Base-by-base conservation (phyloP, 2,329 filamentous ascomycete species). In the Curvularia spicifera region DNA sequence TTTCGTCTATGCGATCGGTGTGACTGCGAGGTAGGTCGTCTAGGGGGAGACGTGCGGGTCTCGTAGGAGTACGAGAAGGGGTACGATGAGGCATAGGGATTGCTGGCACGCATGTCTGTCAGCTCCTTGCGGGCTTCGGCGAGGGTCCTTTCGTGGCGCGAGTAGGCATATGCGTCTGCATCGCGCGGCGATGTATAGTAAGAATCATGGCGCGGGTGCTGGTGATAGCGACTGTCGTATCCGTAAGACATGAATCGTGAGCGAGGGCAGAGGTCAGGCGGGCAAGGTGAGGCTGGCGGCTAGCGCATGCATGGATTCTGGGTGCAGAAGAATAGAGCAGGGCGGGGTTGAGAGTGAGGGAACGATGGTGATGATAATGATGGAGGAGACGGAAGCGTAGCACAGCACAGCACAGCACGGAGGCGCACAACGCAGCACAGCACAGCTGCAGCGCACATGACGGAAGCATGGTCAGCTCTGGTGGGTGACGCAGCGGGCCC, bases 1-100 rank as follows among this genome's bases (percentile, higher is more conserved):
- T 56, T 70, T 58, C 60, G 64, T 24, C 49, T 18, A 64, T 55
- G 56, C 7, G 61, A 65, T 40, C 62, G 70, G 54, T 67, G 56
- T 56, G 66, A 56, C 20, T 56, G 52, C 29, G 67, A 56, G 35
- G 69, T 58, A 39, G 62, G 56, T 9, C 58, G 64, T 39, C 57
- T 54, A 8, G 66, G 63, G n/a, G 70, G 63, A 39, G 65, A 56
- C 29, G 61, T 61, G 72, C 73, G 75, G 52, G 72, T 65, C 42
- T 77, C 73, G 66, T 76, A 76, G 54, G 60, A 46, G 44, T 53
- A 44, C 60, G 63, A 52, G 5, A 15, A 37, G 55, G 75, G 70
- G 67, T 75, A 68, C 54, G 61, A 54, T 24, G 64, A 57, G 22
- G 64, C 48, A 43, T 67, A 67, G 56, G 62, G 59, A 45, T 64